Evolutionary conservation across 2,329 filamentous ascomycete species (phyloP), one percentile per base, ranked within the genome.

Genomic region (Sporothrix variecibatus): DNA sequence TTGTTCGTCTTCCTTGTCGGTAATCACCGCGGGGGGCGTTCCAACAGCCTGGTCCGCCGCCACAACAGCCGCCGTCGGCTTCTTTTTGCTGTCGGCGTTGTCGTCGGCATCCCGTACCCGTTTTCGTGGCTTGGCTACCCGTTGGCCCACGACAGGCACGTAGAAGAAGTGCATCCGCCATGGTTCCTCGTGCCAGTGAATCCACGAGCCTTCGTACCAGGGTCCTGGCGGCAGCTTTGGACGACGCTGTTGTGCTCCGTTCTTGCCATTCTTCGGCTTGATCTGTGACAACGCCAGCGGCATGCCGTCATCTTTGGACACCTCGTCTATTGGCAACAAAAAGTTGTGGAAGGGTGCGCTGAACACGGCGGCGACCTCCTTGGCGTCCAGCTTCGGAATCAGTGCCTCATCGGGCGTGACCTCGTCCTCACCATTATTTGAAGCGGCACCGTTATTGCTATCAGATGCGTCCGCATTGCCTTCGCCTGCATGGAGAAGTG

Each of bases 121-220:
- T 46, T 78, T 75, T 68, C 75, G 77, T 0, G 92, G 90, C 81
- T 88, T 90, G 11, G 89, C 87, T 26, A 95, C 92, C 31, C 84
- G 87, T 83, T 93, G 91, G 79, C 91, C 89, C 72, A 88, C 88
- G 49, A 95, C 89, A 1, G 94, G 95, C 34, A 98, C 94, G 83
- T 93, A 93, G 83, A 98, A 98, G 83, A 95, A 95, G 83, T 98
- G 95, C 86, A 97, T 87, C 78, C 87, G 84, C 95, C 95, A 98
- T n/a, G 88, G 87, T 71, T 86, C 85, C 76, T 92, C 89, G 81
- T 96, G 90, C 91, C 92, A 97, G 76, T 90, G 86, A 72, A 91
- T 89, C 95, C 95, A 98, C 40, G 83, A 84, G 9, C 95, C 95
- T 74, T 92, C 87, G 84, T 98, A 98, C 95, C 95, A 98, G 73